Evolutionary conservation across 2,329 filamentous ascomycete species (phyloP), one percentile per base, ranked within the genome.

Genomic region (Fusarium avenaceum): DNA sequence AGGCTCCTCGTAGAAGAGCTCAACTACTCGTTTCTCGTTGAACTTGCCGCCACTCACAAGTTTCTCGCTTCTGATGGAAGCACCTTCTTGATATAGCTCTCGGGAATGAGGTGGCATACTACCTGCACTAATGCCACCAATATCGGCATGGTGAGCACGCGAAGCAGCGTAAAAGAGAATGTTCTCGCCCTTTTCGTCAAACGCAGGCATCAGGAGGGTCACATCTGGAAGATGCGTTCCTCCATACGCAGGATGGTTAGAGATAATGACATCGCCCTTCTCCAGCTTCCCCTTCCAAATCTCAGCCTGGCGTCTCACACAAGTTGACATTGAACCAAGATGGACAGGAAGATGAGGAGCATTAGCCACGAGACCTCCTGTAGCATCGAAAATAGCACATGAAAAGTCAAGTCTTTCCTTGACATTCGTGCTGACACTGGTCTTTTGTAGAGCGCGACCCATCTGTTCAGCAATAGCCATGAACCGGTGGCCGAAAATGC

Each of bases 391-490:
- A 0, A 95, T 83, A 13, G 92, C 92, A 71, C 92, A 95, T 5
- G 91, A 94, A 75, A 94, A 95, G 75, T 95, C 92, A 6, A 95
- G 84, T 13, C 92, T 86, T 73, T 95, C 92, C 71, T 96, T 92
- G 75, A 95, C 91, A 69, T 95, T 95, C 2, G 90, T 93, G 70
- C 88, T 92, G 46, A 94, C 90, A 71, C 89, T 91, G 0, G 91
- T 94, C 80, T 94, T 94, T 74, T 95, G 92, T 26, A 95, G 78
- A 13, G 90, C 90, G 46, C 91, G 84, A 2, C 92, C 92, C 92
- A 94, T 94, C 73, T 94, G 92, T 76, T 95, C 92, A 1, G 92
- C 92, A 70, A 94, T 93, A 3, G 90, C 90, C 92, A 95, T 94
- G 80, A 95, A 95, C 8, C 92, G 86, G 76, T 94, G 91, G 0